A percentile compares a stretch with the other conserved stretches of the same genome.
Conservation (phyloP, 805 yeast species). For the Teunomyces panamensis region DNA sequence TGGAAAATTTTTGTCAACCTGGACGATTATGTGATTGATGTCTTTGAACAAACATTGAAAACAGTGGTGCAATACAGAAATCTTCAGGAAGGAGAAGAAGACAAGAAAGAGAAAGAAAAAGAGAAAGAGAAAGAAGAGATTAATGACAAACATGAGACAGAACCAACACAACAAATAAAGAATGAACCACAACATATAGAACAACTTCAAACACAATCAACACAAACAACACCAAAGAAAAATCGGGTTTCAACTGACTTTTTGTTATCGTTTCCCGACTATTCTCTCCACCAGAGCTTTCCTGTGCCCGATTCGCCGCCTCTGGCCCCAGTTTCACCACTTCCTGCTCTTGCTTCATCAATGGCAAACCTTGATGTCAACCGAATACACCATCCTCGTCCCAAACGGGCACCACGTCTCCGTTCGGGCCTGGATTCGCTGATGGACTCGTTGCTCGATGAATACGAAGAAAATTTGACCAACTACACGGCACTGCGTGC, state of each 20-base stretch:
- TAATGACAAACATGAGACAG: background rate
- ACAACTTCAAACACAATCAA: too few relatives aligned
- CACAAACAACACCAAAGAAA: too few relatives aligned
- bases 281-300: too few relatives aligned
- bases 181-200: conserved; percentile 17
- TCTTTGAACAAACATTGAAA: conserved; percentile 37
- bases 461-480: conserved; percentile 33
- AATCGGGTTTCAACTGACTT: too few relatives aligned
- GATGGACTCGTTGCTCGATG: conserved; percentile 42
- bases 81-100: conserved; percentile 18
- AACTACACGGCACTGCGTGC: conserved; percentile 12
- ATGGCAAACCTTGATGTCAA: conserved; percentile 28
- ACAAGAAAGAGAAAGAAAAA: background rate
- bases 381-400: background rate
- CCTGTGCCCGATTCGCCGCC: conserved; percentile 43
- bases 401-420: background rate
- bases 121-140: background rate
- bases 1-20: conserved; percentile 55
- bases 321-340: conserved; percentile 41
- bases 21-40: conserved; percentile 23
- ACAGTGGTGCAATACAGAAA: conserved; percentile 43
- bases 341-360: conserved; percentile 21
- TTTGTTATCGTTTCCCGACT: too few relatives aligned
- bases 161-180: background rate
- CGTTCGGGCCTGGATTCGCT: conserved; percentile 14